A percentile compares a stretch with the other conserved stretches of the same genome.
Conservation (phyloP, 2,329 filamentous ascomycete species). For the Aspergillus sojae region DNA sequence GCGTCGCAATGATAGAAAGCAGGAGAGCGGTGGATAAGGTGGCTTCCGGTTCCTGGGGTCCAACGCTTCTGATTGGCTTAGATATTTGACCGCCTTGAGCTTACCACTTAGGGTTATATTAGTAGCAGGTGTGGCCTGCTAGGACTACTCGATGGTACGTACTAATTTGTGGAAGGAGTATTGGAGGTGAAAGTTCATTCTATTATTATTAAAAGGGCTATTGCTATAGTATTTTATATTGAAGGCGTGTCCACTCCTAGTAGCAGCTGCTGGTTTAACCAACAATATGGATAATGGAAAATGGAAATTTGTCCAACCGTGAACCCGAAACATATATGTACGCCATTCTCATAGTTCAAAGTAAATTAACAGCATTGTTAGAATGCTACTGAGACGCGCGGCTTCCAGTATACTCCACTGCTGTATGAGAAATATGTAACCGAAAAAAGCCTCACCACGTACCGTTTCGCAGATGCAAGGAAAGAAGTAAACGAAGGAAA, state of each 20-base stretch:
- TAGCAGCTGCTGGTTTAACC: not conserved
- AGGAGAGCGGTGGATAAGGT: not conserved
- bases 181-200: not conserved
- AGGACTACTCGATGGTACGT: too few relatives aligned
- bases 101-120: not conserved
- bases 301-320: not conserved
- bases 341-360: not conserved
- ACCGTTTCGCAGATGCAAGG: not conserved
- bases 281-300: not conserved
- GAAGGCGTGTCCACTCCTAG: not conserved
- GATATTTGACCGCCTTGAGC: not conserved
- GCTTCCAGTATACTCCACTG: not conserved
- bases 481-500: not conserved
- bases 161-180: not conserved
- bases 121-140: too few relatives aligned
- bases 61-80: not conserved
- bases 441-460: conserved; percentile 1
- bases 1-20: not conserved
- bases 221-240: not conserved
- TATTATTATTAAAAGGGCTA: not conserved
- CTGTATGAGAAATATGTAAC: conserved; percentile 1
- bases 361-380: not conserved
- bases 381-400: not conserved
- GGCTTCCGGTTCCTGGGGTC: not conserved
- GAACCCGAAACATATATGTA: conserved; percentile 6